Evolutionary conservation across 805 yeast species (phyloP).

Genomic region (Candida fluviatilis): DNA sequence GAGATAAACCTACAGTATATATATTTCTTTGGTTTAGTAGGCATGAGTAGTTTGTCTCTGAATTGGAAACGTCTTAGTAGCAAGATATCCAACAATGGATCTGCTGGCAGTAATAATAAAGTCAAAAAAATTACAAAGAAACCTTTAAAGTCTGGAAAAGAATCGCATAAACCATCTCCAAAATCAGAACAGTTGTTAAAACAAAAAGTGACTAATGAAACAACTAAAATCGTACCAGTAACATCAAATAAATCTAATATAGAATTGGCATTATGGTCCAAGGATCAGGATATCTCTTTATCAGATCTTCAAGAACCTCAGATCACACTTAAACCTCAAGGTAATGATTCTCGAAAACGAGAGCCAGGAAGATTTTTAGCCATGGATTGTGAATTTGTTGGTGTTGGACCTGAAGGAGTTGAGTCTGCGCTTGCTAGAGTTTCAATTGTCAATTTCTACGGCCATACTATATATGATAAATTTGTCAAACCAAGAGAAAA

Average conservation of each 20-base stretch:
- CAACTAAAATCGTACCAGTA: constrained; percentile 4
- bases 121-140: neutral
- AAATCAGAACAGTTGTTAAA: constrained; percentile 3
- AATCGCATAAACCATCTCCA: neutral
- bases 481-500: constrained; percentile 71
- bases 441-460: constrained; percentile 80
- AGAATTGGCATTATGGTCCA: constrained; percentile 21
- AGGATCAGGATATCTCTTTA: constrained; percentile 17
- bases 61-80: constrained; percentile 21
- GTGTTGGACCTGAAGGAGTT: constrained; percentile 71
- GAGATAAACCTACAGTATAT: neutral
- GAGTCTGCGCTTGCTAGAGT: constrained; percentile 80
- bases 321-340: constrained; percentile 4
- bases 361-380: constrained; percentile 72
- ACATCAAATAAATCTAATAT: constrained; percentile 9
- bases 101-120: neutral
- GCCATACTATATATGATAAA: constrained; percentile 64
- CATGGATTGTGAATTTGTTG: constrained; percentile 93
- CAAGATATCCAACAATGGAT: constrained; percentile 5
- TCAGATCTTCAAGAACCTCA: constrained; percentile 9
- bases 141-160: neutral
- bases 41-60: constrained; percentile 17
- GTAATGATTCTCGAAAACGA: constrained; percentile 24
- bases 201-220: neutral
- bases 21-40: neutral